A percentile compares a stretch with the other conserved stretches of the same genome.
Conservation (phyloP, 768 basidiomycete species). For the Termitomyces sp. region DNA sequence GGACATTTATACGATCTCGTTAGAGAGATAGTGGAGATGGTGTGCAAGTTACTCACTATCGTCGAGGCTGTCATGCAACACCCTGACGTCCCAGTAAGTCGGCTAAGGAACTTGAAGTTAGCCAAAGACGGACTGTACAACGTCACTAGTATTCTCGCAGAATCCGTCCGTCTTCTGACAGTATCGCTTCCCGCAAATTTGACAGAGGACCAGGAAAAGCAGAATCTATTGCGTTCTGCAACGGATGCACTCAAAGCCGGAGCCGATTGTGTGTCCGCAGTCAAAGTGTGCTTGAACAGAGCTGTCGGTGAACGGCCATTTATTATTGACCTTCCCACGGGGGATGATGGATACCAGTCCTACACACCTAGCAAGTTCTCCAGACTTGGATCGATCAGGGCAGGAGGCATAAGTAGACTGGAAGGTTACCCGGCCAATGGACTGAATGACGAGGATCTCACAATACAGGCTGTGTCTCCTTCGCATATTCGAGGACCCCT, state of each 20-base stretch:
- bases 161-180: constrained; percentile 79
- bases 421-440: constrained; percentile 31
- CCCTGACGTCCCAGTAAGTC: constrained; percentile 59
- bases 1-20: constrained; percentile 94
- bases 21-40: constrained; percentile 90
- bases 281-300: constrained; percentile 75
- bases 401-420: constrained; percentile 30
- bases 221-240: constrained; percentile 72
- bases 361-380: constrained; percentile 47
- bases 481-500: constrained; percentile 25
- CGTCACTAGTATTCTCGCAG: constrained; percentile 81
- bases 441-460: constrained; percentile 54
- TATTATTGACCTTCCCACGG: constrained; percentile 56
- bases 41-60: constrained; percentile 85
- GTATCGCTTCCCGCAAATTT: constrained; percentile 36
- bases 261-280: constrained; percentile 81
- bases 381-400: constrained; percentile 27
- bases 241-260: constrained; percentile 85
- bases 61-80: constrained; percentile 86
- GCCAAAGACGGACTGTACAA: constrained; percentile 82
- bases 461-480: constrained; percentile 44
- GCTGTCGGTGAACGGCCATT: constrained; percentile 58
- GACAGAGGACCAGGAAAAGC: constrained; percentile 82
- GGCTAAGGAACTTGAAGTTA: constrained; percentile 56
- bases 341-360: constrained; percentile 36